Base-by-base conservation (phyloP, 805 yeast genomes). In the Kluyveromyces lactis region DNA sequence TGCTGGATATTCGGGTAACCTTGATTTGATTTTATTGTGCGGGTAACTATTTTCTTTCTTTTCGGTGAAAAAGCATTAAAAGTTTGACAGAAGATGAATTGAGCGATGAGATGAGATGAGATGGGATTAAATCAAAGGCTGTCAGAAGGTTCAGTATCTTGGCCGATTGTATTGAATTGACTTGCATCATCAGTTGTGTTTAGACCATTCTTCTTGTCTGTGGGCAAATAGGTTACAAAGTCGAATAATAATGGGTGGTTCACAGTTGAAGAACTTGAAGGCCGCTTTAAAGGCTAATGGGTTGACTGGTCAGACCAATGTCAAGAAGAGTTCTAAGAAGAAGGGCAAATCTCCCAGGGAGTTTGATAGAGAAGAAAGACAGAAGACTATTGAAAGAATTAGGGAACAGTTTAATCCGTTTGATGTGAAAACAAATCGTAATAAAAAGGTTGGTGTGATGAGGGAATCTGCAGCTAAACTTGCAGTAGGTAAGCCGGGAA, bases 401-500 rank as follows among this genome's bases (percentile, higher is more conserved):
- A 73, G 97, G 53, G 78, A 75, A 38, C 82, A 89, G 51, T 87
- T 89, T 69, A 90, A 86, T 61, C 92, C 94, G 13, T 92, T 92
- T 62, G 97, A 89, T 52, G 70, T 77, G 31, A 83, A 86, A 50
- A 69, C 75, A 34, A 80, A 79, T 43, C 71, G 81, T 45, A 72
- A 73, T 41, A 87, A 86, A 56, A 63, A 60, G 52, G 65, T 39
- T 52, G 66, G 26, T 45, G 42, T 53, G 24, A 60, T 66, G 31
- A 69, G 71, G 18, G 61, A 62, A 46, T 58, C 66, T 15, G 43
- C 44, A 50, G 62, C 45, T 47, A 72, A 67, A 55, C 66, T 70
- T 40, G 68, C 82, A 0, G 77, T 69, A 23, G 86, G 86, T 8
- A 73, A 70, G 42, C 90, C 92, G 0, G 84, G 83, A 8, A 68